Evolutionary conservation across 495 filamentous ascomycete species (phyloP).

Genomic region (Aspergillus saccharolyticus): DNA sequence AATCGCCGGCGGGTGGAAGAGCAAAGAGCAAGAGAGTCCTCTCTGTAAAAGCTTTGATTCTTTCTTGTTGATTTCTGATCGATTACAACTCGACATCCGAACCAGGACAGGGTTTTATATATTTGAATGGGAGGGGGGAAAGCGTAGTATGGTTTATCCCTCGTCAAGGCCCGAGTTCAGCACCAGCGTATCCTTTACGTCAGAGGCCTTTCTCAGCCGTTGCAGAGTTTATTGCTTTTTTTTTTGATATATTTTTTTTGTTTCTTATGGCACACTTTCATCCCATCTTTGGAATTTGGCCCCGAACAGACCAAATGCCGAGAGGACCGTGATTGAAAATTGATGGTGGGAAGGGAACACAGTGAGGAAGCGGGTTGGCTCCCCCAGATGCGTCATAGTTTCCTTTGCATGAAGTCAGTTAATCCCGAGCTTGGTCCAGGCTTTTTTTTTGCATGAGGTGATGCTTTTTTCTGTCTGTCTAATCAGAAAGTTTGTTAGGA

Average conservation of each 20-base stretch:
- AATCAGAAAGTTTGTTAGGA: neutral
- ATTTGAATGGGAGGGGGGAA: neutral
- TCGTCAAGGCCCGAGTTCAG: neutral
- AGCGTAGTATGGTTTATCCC: neutral
- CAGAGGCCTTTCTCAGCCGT: slow-evolving; percentile 1
- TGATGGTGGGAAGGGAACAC: neutral
- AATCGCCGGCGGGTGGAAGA: too few species aligned
- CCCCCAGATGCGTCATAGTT: slow-evolving; percentile 35
- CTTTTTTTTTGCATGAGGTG: neutral
- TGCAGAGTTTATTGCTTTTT: neutral
- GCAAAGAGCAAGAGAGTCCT: too few species aligned
- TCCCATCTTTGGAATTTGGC: neutral
- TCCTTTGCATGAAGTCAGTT: slow-evolving; percentile 25
- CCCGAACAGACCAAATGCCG: neutral
- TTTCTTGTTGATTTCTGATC: neutral
- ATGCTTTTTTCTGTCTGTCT: neutral
- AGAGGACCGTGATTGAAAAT: neutral
- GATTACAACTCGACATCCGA: neutral
- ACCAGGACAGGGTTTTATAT: slow-evolving; percentile 14
- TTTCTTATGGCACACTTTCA: neutral
- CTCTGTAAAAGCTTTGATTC: too few species aligned
- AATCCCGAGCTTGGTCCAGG: neutral
- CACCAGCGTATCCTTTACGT: slow-evolving; percentile 4
- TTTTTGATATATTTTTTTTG: too few species aligned
- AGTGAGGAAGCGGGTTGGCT: neutral